Evolutionary conservation across 106 monocot species (phyloP).

Genomic region (Vanilla planifolia): DNA sequence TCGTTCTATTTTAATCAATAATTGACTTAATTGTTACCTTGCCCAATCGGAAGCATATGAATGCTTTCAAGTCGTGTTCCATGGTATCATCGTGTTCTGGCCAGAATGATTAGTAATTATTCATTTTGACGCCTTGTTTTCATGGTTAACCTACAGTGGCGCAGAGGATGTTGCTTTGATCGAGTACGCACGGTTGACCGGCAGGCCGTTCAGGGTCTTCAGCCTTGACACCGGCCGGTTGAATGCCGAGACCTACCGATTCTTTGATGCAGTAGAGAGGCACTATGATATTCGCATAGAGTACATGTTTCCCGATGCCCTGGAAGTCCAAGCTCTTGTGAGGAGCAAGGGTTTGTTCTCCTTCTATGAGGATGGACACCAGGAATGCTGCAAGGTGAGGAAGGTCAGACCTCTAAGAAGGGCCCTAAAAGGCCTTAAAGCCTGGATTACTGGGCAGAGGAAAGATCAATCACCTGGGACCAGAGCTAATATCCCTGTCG

Average conservation of each 20-base stretch:
- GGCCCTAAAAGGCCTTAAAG: constrained; percentile 77
- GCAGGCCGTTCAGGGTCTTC: constrained; percentile 89
- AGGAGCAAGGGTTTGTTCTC: constrained; percentile 91
- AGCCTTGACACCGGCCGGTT: constrained; percentile 92
- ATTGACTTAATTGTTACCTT: neutral
- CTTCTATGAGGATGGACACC: constrained; percentile 97
- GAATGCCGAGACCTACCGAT: constrained; percentile 85
- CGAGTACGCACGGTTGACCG: constrained; percentile 77
- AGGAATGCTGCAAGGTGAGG: constrained; percentile 87
- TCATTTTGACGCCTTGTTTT: neutral
- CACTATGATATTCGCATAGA: constrained; percentile 85
- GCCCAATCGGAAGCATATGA: neutral
- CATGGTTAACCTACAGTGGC: constrained; percentile 85
- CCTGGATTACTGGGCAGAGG: constrained; percentile 95
- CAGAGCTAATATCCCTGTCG: constrained; percentile 70
- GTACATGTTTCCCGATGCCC: constrained; percentile 89
- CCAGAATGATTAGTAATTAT: neutral
- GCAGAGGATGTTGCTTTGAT: constrained; percentile 95
- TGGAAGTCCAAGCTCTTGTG: constrained; percentile 82
- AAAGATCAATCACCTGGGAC: constrained; percentile 96
- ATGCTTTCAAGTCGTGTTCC: neutral
- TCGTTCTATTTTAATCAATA: neutral
- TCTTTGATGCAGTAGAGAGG: constrained; percentile 76
- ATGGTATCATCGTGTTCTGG: neutral
- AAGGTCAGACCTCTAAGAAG: too few relatives aligned